A percentile compares a stretch with the other conserved stretches of the same genome.
These are phyloP conservation scores for Daldinia grandis DNA, from an alignment of 495 filamentous ascomycete genomes.

Conservation along the genomic window DNA sequence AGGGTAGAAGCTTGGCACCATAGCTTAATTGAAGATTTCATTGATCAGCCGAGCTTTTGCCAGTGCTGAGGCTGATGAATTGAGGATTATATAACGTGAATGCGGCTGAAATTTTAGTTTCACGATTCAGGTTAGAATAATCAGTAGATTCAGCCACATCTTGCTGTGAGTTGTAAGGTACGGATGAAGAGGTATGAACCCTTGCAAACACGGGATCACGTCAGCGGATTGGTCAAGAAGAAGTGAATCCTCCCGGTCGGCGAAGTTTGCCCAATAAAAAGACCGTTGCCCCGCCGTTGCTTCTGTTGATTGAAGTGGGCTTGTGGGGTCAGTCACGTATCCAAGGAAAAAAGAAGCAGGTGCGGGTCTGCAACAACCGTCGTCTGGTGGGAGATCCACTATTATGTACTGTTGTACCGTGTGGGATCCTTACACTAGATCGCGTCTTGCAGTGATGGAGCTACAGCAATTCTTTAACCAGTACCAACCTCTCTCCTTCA, in stretches of 20 bases:
- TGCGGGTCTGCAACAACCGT: constrained; percentile 31
- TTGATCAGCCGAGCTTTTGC: constrained; percentile 25
- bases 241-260: constrained; percentile 16
- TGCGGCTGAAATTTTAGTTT: neutral
- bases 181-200: constrained; percentile 13
- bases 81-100: neutral
- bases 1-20: constrained; percentile 13
- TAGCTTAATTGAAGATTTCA: neutral
- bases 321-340: constrained; percentile 36
- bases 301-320: constrained; percentile 53
- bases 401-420: constrained; percentile 35
- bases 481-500: neutral
- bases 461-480: constrained; percentile 14
- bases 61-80: neutral
- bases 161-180: neutral
- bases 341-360: constrained; percentile 28
- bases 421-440: constrained; percentile 26
- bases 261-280: constrained; percentile 49
- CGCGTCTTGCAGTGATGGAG: constrained; percentile 28
- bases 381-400: constrained; percentile 19
- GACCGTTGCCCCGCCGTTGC: constrained; percentile 59
- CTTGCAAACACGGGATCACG: constrained; percentile 41
- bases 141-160: constrained; percentile 1
- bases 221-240: constrained; percentile 42
- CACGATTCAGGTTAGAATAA: neutral